These are phyloP conservation scores for Silene noctiflora DNA, from an alignment of 179 eudicot species.

Conservation along the genomic window DNA sequence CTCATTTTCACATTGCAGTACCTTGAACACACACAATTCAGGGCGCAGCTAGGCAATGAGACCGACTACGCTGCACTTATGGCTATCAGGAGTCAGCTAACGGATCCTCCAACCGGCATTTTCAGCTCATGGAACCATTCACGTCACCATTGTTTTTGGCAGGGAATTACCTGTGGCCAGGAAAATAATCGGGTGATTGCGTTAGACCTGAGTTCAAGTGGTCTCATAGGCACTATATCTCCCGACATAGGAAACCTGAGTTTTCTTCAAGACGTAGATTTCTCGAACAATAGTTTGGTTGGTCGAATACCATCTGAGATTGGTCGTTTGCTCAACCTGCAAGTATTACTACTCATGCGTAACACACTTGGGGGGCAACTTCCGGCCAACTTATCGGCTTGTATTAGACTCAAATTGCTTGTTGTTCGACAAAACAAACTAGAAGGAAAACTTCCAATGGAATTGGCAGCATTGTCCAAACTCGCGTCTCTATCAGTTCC, in stretches of 20 bases:
- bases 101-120: constrained; percentile 2
- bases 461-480: constrained; percentile 18
- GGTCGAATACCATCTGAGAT: constrained; percentile 26
- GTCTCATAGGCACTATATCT: constrained; percentile 3
- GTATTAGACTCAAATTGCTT: constrained; percentile 2
- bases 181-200: background rate
- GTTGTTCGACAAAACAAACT: constrained; percentile 12
- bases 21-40: background rate
- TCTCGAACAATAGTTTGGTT: constrained; percentile 16
- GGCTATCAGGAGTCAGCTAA: constrained; percentile 25
- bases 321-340: constrained; percentile 19
- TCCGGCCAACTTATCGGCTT: constrained; percentile 23
- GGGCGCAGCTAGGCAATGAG: background rate
- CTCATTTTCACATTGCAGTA: background rate
- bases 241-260: constrained; percentile 25
- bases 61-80: constrained; percentile 21
- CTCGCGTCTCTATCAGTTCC: background rate
- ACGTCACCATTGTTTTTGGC: constrained; percentile 21
- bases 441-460: constrained; percentile 23
- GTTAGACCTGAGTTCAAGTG: background rate
- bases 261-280: background rate
- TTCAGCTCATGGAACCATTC: constrained; percentile 31
- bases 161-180: constrained; percentile 16
- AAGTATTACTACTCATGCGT: background rate
- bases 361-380: constrained; percentile 17